These are phyloP conservation scores for Taiozyma onychis DNA, from an alignment of 1,139 yeast species.

Conservation along the genomic window DNA sequence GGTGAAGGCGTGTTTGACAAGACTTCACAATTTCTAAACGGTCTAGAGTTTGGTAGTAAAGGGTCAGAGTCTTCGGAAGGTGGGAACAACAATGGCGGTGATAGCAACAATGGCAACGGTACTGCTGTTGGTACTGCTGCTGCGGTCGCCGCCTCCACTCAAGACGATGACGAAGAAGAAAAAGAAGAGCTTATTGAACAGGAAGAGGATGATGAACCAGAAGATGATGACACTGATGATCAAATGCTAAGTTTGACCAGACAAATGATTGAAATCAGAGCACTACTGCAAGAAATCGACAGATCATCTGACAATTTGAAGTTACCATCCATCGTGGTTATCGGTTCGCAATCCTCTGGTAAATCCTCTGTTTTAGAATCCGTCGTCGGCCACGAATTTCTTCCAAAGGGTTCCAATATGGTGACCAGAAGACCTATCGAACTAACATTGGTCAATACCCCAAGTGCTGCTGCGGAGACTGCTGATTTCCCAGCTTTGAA, in stretches of 20 bases:
- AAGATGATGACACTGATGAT: slow-evolving; percentile 53
- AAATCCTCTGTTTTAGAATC: slow-evolving; percentile 92
- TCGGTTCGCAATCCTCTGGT: slow-evolving; percentile 97
- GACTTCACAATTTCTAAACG: slow-evolving; percentile 20
- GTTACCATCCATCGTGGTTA: slow-evolving; percentile 90
- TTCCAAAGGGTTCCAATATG: slow-evolving; percentile 94
- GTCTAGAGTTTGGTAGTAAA: slow-evolving; percentile 20
- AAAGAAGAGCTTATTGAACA: slow-evolving; percentile 33
- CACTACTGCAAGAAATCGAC: slow-evolving; percentile 70
- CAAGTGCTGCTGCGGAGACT: slow-evolving; percentile 72
- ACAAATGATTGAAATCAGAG: slow-evolving; percentile 94
- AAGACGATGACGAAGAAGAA: slow-evolving; percentile 24
- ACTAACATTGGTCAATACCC: slow-evolving; percentile 83
- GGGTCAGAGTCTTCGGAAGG: slow-evolving; percentile 25
- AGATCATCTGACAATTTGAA: slow-evolving; percentile 67
- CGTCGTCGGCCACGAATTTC: slow-evolving; percentile 88
- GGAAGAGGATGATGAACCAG: slow-evolving; percentile 34
- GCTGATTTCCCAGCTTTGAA: slow-evolving; percentile 94
- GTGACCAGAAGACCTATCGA: slow-evolving; percentile 95
- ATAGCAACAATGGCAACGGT: slow-evolving; percentile 25
- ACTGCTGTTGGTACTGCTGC: slow-evolving; percentile 35
- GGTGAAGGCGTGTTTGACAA: slow-evolving; percentile 31
- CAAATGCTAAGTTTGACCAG: slow-evolving; percentile 83
- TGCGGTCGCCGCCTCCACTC: slow-evolving; percentile 29
- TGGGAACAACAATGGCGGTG: slow-evolving; percentile 28